These are phyloP conservation scores for Suillus americanus DNA, from an alignment of 768 basidiomycete species.

Conservation along the genomic window DNA sequence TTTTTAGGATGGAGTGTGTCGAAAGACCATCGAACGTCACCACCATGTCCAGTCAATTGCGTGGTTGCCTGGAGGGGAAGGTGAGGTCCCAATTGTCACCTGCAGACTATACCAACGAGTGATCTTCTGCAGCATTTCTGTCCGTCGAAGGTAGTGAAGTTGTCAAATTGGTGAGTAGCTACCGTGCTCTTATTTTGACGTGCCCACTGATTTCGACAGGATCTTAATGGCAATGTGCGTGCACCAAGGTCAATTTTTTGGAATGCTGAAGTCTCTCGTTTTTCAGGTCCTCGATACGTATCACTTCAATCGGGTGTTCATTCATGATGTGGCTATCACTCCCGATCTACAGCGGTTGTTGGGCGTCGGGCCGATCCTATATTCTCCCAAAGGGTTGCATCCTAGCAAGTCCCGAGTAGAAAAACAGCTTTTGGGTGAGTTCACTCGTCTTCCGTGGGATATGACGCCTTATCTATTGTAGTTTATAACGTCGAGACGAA, in stretches of 20 bases:
- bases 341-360: constrained; percentile 64
- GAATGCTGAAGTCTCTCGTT: neutral
- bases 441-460: neutral
- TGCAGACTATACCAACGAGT: neutral
- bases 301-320: constrained; percentile 57
- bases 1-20: constrained; percentile 64
- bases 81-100: constrained; percentile 30
- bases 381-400: constrained; percentile 59
- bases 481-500: constrained; percentile 69
- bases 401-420: constrained; percentile 70
- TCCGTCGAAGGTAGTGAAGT: constrained; percentile 68
- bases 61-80: constrained; percentile 67
- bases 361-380: constrained; percentile 66
- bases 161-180: constrained; percentile 50
- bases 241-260: neutral
- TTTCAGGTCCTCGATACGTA: constrained; percentile 54
- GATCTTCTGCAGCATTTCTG: constrained; percentile 51
- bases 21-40: constrained; percentile 59
- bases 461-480: constrained; percentile 23
- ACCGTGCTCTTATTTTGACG: neutral
- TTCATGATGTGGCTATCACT: constrained; percentile 72
- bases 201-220: constrained; percentile 34
- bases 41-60: constrained; percentile 59
- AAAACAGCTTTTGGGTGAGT: constrained; percentile 71
- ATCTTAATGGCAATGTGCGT: constrained; percentile 57